These are phyloP conservation scores for Dentipellis sp. DNA, from an alignment of 768 basidiomycete genomes.

Conservation along the genomic window DNA sequence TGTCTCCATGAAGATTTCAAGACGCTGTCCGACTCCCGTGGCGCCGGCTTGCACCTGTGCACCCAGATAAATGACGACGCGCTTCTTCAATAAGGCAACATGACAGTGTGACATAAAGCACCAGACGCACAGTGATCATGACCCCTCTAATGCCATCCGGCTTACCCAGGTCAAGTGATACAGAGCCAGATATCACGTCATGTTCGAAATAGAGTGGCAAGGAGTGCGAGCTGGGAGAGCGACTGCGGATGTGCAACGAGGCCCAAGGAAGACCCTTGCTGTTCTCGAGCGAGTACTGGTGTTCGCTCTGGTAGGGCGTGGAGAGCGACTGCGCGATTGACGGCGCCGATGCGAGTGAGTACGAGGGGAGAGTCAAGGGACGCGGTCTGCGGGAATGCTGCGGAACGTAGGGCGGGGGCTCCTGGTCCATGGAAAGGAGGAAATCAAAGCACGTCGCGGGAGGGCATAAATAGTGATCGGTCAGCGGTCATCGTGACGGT, in stretches of 20 bases:
- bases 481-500: not conserved
- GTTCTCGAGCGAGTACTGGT: conserved; percentile 34
- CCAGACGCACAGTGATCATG: conserved; percentile 31
- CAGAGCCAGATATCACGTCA: conserved; percentile 39
- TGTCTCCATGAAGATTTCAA: conserved; percentile 35
- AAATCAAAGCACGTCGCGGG: not conserved
- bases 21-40: conserved; percentile 33
- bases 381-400: not conserved
- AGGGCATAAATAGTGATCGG: not conserved
- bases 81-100: not conserved
- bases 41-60: conserved; percentile 3
- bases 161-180: conserved; percentile 42
- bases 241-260: conserved; percentile 34
- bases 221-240: conserved; percentile 26
- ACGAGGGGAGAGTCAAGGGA: not conserved
- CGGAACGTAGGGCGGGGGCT: not conserved
- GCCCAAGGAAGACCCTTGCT: conserved; percentile 39
- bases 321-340: not conserved
- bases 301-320: conserved; percentile 17
- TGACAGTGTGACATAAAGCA: not conserved
- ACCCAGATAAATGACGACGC: not conserved
- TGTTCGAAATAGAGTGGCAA: conserved; percentile 39
- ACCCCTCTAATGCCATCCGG: conserved; percentile 41
- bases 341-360: not conserved
- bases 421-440: not conserved